A percentile compares a stretch with the other conserved stretches of the same genome.
Evolutionary conservation across 805 yeast genomes (phyloP).

Genomic region (Cyberlindnera suaveolens): DNA sequence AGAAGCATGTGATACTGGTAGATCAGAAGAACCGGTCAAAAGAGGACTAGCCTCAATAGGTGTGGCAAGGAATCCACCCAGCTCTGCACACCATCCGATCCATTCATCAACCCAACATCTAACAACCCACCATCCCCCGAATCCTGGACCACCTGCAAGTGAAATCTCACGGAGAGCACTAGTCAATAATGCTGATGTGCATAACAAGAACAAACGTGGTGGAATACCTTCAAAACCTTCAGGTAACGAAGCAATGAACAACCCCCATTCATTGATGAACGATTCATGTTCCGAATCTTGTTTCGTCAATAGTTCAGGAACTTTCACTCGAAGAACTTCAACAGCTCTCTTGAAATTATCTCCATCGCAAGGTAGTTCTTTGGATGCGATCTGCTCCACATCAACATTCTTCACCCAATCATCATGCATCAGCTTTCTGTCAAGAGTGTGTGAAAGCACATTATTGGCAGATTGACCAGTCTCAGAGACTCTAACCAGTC

Average conservation of each 20-base stretch:
- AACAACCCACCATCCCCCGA: conserved; percentile 71
- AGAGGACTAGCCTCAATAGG: conserved; percentile 5
- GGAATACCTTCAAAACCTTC: conserved; percentile 41
- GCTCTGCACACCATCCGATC: conserved; percentile 59
- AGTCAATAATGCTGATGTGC: conserved; percentile 48
- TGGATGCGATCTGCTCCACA: conserved; percentile 34
- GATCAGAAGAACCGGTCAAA: conserved; percentile 3
- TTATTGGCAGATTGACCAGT: conserved; percentile 44
- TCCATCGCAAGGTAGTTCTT: conserved; percentile 46
- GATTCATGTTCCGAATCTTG: conserved; percentile 9
- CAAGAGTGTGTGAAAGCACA: conserved; percentile 37
- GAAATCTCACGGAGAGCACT: conserved; percentile 59
- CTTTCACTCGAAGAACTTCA: conserved; percentile 30
- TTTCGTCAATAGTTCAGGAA: conserved; percentile 27
- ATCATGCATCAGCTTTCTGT: conserved; percentile 42
- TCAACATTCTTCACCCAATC: conserved; percentile 54
- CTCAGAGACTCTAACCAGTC: conserved; percentile 49
- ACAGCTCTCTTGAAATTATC: conserved; percentile 27
- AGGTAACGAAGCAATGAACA: conserved; percentile 37
- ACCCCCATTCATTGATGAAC: conserved; percentile 24
- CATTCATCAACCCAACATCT: conserved; percentile 75
- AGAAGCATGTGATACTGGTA: conserved; percentile 1
- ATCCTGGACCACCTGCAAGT: conserved; percentile 49
- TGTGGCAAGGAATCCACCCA: conserved; percentile 42
- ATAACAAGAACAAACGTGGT: conserved; percentile 49